Evolutionary conservation across 768 basidiomycete species (phyloP), one percentile per base, ranked within the genome.

Genomic region (Lyophyllum semitale): DNA sequence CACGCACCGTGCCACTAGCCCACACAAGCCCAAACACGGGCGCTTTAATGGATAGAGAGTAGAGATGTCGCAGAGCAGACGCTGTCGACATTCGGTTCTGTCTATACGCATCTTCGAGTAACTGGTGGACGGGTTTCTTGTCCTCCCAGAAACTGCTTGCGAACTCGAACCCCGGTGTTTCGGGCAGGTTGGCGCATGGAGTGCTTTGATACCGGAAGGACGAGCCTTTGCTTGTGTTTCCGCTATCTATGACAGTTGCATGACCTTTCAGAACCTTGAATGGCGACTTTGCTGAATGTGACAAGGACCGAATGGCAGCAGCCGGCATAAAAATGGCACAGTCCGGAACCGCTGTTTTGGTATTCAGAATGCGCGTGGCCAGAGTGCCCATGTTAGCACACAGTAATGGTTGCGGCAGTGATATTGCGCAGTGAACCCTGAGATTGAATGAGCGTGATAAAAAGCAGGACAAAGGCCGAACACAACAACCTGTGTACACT

Each of bases 81-180:
- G 82, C 73, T 4, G 81, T 82, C 1, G 82, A 70, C 70, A 84
- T 82, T 25, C 84, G 70, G 61, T 84, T 84, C 64, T 84, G 83
- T 22, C 84, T 68, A 61, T 82, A 82, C 1, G 84, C 83, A 53
- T 79, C 77, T 42, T 79, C 81, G 2, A 81, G 71, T 57, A 80
- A 63, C 4, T 70, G 61, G 42, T 83, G 78, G 11, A 74, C 68
- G 0, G 80, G 78, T 52, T 84, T 85, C 72, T 85, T 85, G 67
- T 85, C 82, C 60, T 85, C 82, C 79, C 79, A 83, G 47, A 84
- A 67, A 52, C 77, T 76, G 59, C 83, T 81, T 13, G 70, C 72
- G 54, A 84, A 81, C 65, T 84, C 82, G 59, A 84, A 83, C 9
- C 74, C 71, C 1, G 76, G 71, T 45, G 66, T 69, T 29, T 77